phyloP scores from a whole-genome alignment of 768 basidiomycete genomes.

The Porphyrellus cyaneotinctus region DNA sequence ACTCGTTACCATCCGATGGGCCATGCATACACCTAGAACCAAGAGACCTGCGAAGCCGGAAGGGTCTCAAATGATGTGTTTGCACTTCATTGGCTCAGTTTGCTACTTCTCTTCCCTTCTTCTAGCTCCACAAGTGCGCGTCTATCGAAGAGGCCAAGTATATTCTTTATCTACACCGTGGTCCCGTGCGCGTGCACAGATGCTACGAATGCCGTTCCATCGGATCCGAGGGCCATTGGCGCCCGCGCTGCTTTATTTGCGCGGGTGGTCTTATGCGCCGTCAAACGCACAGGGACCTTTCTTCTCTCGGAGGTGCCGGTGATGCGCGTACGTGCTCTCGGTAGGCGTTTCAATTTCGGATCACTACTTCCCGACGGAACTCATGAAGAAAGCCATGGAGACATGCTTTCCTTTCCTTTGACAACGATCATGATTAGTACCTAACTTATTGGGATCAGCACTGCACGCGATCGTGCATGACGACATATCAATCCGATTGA shows the following conservation, averaged over 20 bases:
- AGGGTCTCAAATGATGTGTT: neutral
- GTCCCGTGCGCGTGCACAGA: neutral
- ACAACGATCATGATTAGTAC: slow-evolving; percentile 5
- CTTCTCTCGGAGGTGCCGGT: too few relatives aligned
- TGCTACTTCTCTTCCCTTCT: too few relatives aligned
- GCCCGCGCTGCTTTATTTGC: too few relatives aligned
- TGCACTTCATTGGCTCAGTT: neutral
- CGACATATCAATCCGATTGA: neutral
- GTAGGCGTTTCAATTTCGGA: too few relatives aligned
- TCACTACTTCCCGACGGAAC: too few relatives aligned
- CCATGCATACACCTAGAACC: neutral
- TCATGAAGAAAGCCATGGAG: neutral
- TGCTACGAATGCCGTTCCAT: neutral
- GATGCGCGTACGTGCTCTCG: neutral
- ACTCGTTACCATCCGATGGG: too few relatives aligned
- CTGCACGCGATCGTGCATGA: neutral
- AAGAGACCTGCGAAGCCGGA: neutral
- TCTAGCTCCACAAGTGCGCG: neutral
- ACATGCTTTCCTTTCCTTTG: neutral
- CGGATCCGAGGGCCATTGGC: too few relatives aligned
- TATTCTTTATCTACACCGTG: too few relatives aligned
- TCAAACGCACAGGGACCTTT: too few relatives aligned
- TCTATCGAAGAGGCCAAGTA: too few relatives aligned
- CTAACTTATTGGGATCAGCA: neutral
- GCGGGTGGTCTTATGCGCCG: too few relatives aligned